Evolutionary conservation across 805 yeast genomes (phyloP).

Genomic region (Cyberlindnera misumaiensis): DNA sequence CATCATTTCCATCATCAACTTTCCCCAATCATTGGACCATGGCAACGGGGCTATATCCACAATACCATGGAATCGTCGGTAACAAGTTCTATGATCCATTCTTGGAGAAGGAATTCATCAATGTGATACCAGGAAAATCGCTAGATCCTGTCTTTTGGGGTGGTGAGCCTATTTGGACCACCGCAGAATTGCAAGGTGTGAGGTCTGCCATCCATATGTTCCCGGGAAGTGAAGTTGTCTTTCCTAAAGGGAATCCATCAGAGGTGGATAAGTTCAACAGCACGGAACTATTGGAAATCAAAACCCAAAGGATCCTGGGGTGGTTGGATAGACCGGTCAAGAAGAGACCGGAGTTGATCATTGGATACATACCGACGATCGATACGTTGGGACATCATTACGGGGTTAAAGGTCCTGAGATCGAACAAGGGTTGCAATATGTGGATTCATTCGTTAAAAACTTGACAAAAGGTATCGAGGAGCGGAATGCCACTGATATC

Average conservation of each 20-base stretch:
- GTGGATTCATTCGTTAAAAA: conserved; percentile 62
- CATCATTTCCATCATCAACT: conserved; percentile 84
- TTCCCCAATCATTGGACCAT: conserved; percentile 92
- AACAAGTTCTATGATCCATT: conserved; percentile 69
- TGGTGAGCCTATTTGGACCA: conserved; percentile 85
- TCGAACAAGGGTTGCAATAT: conserved; percentile 45
- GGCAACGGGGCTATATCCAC: conserved; percentile 79
- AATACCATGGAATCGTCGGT: conserved; percentile 82
- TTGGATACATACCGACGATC: conserved; percentile 75
- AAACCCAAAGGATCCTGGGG: conserved; percentile 48
- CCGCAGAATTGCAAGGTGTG: conserved; percentile 58
- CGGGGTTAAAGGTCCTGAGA: conserved; percentile 59
- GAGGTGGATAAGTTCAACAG: conserved; percentile 58
- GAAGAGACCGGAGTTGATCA: conserved; percentile 65
- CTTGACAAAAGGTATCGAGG: conserved; percentile 39
- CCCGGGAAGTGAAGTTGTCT: conserved; percentile 85
- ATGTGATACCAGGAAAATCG: conserved; percentile 49
- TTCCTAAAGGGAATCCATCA: conserved; percentile 40
- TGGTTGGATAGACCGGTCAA: conserved; percentile 60
- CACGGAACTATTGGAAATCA: conserved; percentile 49
- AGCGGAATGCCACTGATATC: conserved; percentile 53
- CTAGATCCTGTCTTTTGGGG: conserved; percentile 71
- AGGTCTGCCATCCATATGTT: conserved; percentile 85
- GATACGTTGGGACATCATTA: conserved; percentile 70
- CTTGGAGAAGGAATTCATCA: conserved; percentile 49